Conservation (phyloP, 352 stramenopile genomes). For the Phytopythium montanum region DNA sequence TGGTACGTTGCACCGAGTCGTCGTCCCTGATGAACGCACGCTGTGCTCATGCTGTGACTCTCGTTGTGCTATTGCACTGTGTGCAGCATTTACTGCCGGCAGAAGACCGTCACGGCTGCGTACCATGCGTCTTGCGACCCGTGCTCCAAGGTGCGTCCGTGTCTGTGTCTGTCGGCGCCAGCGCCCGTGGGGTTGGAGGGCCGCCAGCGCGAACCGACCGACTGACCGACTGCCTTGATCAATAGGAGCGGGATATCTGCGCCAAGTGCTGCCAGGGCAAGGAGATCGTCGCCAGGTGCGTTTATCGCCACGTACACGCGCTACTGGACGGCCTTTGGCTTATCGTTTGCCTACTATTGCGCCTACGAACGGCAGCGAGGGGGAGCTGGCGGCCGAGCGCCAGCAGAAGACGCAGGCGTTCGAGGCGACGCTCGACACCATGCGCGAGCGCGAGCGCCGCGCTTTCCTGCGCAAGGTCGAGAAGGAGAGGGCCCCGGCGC, state of each 20-base stretch:
- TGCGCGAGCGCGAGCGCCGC: slow-evolving; percentile 79
- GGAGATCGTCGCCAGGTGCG: slow-evolving; percentile 63
- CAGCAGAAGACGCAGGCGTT: slow-evolving; percentile 46
- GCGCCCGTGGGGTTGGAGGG: not conserved
- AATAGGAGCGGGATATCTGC: slow-evolving; percentile 78
- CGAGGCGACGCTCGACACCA: slow-evolving; percentile 47
- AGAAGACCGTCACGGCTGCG: slow-evolving; percentile 90
- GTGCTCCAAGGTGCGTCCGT: slow-evolving; percentile 76
- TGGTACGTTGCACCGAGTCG: slow-evolving; percentile 49
- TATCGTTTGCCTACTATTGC: not conserved
- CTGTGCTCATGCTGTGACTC: not conserved
- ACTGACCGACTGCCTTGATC: not conserved
- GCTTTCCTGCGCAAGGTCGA: slow-evolving; percentile 66
- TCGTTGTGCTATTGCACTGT: not conserved
- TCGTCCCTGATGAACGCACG: too few relatives aligned
- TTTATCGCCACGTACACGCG: not conserved
- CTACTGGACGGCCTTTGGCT: not conserved
- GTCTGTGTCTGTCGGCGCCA: not conserved
- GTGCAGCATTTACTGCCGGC: slow-evolving; percentile 87
- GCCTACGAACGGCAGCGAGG: slow-evolving; percentile 30
- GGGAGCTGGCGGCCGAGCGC: slow-evolving; percentile 44
- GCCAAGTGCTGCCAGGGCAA: slow-evolving; percentile 85
- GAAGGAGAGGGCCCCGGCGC: slow-evolving; percentile 42
- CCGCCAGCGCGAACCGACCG: not conserved
- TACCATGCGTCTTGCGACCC: slow-evolving; percentile 94